A percentile compares a stretch with the other conserved stretches of the same genome.
These are phyloP conservation scores for Pseudogymnoascus sp. DNA, from an alignment of 2,329 filamentous ascomycete genomes.

Conservation along the genomic window DNA sequence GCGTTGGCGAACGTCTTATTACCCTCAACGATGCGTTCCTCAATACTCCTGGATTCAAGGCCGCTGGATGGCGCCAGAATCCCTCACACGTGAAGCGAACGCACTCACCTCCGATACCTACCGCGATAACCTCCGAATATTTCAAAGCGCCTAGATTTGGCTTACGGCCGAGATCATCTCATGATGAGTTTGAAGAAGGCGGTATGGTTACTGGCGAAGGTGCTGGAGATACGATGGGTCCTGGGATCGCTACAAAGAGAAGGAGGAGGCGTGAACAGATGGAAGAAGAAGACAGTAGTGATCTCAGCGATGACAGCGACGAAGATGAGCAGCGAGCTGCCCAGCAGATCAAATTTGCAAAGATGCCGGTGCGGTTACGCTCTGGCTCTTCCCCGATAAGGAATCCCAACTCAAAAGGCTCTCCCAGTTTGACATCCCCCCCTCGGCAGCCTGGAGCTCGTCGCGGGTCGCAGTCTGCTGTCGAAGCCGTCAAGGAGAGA, in stretches of 20 bases:
- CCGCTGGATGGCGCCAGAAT: constrained; percentile 70
- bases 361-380: constrained; percentile 82
- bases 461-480: constrained; percentile 61
- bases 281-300: constrained; percentile 73
- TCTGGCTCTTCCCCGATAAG: constrained; percentile 84
- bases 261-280: constrained; percentile 62
- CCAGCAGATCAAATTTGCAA: constrained; percentile 90
- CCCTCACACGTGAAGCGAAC: constrained; percentile 70
- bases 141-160: constrained; percentile 64
- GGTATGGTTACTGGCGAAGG: constrained; percentile 59
- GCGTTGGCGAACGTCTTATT: constrained; percentile 76
- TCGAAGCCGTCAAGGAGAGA: constrained; percentile 62
- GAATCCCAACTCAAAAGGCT: constrained; percentile 52
- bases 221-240: constrained; percentile 58
- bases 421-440: constrained; percentile 68
- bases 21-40: constrained; percentile 71
- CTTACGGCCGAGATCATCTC: constrained; percentile 47
- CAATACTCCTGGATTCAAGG: constrained; percentile 73
- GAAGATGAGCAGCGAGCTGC: constrained; percentile 64
- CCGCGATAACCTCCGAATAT: constrained; percentile 73
- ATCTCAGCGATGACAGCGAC: constrained; percentile 76
- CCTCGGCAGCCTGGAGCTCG: constrained; percentile 38
- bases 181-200: constrained; percentile 63
- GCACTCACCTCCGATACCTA: constrained; percentile 79
- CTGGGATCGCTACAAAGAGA: constrained; percentile 57